Evolutionary conservation across 2,329 filamentous ascomycete species (phyloP).

Genomic region (Alternaria sp.): DNA sequence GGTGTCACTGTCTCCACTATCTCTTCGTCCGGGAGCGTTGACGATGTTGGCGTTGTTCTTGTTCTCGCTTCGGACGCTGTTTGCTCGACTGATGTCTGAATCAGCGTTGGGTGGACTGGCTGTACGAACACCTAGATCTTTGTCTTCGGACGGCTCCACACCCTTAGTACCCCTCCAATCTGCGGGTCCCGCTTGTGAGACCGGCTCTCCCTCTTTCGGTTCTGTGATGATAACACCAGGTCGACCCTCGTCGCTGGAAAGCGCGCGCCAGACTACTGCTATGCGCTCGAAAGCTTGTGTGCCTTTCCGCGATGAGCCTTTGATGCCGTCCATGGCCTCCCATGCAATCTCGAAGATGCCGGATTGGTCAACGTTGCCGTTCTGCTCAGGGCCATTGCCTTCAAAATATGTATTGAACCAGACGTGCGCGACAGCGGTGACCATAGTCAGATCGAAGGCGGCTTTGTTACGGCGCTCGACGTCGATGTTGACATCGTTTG

Average conservation of each 20-base stretch:
- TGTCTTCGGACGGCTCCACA: slow-evolving; percentile 60
- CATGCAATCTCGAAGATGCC: slow-evolving; percentile 78
- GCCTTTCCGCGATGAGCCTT: slow-evolving; percentile 85
- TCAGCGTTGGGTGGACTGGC: slow-evolving; percentile 67
- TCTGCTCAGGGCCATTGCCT: slow-evolving; percentile 75
- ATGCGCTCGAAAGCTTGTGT: slow-evolving; percentile 82
- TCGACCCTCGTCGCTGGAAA: slow-evolving; percentile 44
- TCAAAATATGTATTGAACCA: slow-evolving; percentile 99
- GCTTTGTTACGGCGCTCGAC: slow-evolving; percentile 87
- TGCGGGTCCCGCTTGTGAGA: slow-evolving; percentile 74
- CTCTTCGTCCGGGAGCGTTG: slow-evolving; percentile 35
- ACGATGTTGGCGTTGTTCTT: slow-evolving; percentile 34
- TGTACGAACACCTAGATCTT: slow-evolving; percentile 73
- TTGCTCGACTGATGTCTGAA: slow-evolving; percentile 74
- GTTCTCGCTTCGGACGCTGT: slow-evolving; percentile 66
- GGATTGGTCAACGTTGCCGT: slow-evolving; percentile 71
- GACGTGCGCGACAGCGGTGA: slow-evolving; percentile 90
- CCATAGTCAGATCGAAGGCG: slow-evolving; percentile 81
- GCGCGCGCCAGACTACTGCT: slow-evolving; percentile 81
- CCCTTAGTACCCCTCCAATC: slow-evolving; percentile 74
- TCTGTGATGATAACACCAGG: slow-evolving; percentile 65
- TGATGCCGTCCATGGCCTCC: slow-evolving; percentile 91
- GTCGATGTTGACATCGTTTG: slow-evolving; percentile 88
- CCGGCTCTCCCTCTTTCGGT: slow-evolving; percentile 71
- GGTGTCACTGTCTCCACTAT: slow-evolving; percentile 48